Percentiles rank a stretch among this genome's conserved stretches.
Evolutionary conservation across 768 basidiomycete genomes (phyloP).

Genomic region (Auricularia sp.): DNA sequence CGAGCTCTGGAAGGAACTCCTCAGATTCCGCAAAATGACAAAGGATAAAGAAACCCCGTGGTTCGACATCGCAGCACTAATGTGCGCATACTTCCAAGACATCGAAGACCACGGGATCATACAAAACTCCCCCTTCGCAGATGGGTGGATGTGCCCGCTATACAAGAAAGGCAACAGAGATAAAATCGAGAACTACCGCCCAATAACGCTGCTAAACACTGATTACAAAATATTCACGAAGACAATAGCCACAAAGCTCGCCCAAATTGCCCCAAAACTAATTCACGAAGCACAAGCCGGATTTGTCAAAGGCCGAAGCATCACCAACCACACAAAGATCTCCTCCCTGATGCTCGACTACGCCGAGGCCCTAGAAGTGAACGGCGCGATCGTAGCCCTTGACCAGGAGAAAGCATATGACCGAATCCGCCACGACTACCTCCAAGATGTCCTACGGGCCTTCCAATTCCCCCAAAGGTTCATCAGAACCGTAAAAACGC

Average conservation of each 20-base stretch:
- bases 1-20: not conserved
- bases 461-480: slow-evolving; percentile 6
- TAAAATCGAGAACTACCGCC: slow-evolving; percentile 12
- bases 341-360: slow-evolving; percentile 10
- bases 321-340: slow-evolving; percentile 24
- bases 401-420: slow-evolving; percentile 15
- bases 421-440: slow-evolving; percentile 12
- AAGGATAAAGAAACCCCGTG: not conserved
- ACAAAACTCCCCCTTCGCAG: slow-evolving; percentile 10
- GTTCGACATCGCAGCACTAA: not conserved
- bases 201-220: slow-evolving; percentile 17
- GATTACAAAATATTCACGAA: slow-evolving; percentile 26
- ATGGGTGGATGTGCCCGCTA: slow-evolving; percentile 27
- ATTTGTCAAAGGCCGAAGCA: slow-evolving; percentile 22
- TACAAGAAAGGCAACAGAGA: slow-evolving; percentile 28
- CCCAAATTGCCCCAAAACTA: slow-evolving; percentile 2
- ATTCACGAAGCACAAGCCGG: slow-evolving; percentile 30
- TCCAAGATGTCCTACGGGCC: slow-evolving; percentile 2
- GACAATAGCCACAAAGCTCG: slow-evolving; percentile 13
- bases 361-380: slow-evolving; percentile 7
- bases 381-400: slow-evolving; percentile 9
- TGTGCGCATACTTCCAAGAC: slow-evolving; percentile 37
- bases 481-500: slow-evolving; percentile 17
- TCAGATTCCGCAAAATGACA: not conserved
- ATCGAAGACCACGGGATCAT: slow-evolving; percentile 18